phyloP scores from a whole-genome alignment of 2,329 filamentous ascomycete genomes.

The Aspergillus sp. region DNA sequence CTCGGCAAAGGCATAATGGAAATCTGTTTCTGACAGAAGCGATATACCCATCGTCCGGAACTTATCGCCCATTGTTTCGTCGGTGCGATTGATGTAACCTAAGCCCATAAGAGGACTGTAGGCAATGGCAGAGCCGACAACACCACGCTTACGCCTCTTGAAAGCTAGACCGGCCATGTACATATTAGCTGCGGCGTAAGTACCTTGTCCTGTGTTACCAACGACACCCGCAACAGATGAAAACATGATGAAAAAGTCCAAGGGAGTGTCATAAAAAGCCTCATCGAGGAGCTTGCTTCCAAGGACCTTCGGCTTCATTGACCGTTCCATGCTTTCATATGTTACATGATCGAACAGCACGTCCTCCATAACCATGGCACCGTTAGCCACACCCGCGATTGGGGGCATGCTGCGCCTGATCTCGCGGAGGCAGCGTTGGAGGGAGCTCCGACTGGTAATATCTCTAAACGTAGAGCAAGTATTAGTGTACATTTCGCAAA shows the following conservation, averaged over 20 bases:
- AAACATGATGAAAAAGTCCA: conserved; percentile 45
- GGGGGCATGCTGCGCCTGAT: conserved; percentile 9
- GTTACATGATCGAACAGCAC: conserved; percentile 35
- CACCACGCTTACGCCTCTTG: conserved; percentile 40
- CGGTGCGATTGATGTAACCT: conserved; percentile 41
- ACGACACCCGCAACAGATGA: conserved; percentile 32
- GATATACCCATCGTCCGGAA: not conserved
- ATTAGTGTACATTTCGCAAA: too few species aligned
- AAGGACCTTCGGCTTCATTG: conserved; percentile 42
- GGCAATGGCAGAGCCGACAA: conserved; percentile 42
- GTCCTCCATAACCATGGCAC: conserved; percentile 42
- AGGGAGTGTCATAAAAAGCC: conserved; percentile 20
- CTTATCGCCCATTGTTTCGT: not conserved
- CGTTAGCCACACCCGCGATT: conserved; percentile 36
- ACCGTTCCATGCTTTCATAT: conserved; percentile 30
- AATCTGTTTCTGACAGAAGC: conserved; percentile 6
- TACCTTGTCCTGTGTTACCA: conserved; percentile 42
- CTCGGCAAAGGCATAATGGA: conserved; percentile 16
- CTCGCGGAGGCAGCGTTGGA: conserved; percentile 7
- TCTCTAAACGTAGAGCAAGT: too few species aligned
- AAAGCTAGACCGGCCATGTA: conserved; percentile 46
- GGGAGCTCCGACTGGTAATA: too few species aligned
- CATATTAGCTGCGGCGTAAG: conserved; percentile 50
- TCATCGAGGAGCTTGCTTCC: conserved; percentile 31
- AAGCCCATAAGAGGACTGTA: conserved; percentile 45